Base-by-base conservation (phyloP, 2,329 filamentous ascomycete genomes). In the Sporothrix variecibatus region DNA sequence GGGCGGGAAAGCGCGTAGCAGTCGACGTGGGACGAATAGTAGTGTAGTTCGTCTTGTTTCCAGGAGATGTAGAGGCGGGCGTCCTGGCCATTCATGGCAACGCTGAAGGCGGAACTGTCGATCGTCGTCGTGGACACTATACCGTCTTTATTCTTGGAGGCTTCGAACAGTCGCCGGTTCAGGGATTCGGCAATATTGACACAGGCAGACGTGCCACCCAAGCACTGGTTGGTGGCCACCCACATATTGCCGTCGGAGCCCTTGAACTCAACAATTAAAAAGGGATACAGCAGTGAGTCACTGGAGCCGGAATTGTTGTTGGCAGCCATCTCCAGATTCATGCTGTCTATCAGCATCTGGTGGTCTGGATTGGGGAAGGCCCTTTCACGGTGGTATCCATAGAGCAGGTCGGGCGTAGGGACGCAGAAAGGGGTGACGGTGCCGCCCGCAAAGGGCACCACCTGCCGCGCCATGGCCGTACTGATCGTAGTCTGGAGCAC, bases 271-370 rank as follows among this genome's bases (percentile, higher is more conserved):
- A 72, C n/a, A 28, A 72, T 20, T 51, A 64, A 65, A 38, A 64
- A 72, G 8, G 38, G 70, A 34, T 81, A 84, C 17, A 67, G 7
- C 12, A 67, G 38, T 1, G 40, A 20, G 64, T 67, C 17, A 3
- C 3, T 12, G 17, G 7, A 15, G 34, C 9, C 15, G 12, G 11
- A 15, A n/a, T 49, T 23, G 40, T 67, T 67, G 40, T 23, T 49
- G 40, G 64, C 64, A 3, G 6, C 12, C 8, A 49, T 15, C 40
- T 46, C 23, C 23, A 17, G 23, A 1, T 20, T 1, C 64, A 40
- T 67, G 8, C 15, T 9, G 31, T 17, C 6, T 23, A 49, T 2
- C 8, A 49, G 64, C 3, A 4, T 12, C 6, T 8, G 12, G 23
- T 67, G 64, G 40, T 2, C 64, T 7, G 23, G 8, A 15, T 49